Conservation (phyloP, 2,329 filamentous ascomycete genomes). For the Alternaria metachromatica region DNA sequence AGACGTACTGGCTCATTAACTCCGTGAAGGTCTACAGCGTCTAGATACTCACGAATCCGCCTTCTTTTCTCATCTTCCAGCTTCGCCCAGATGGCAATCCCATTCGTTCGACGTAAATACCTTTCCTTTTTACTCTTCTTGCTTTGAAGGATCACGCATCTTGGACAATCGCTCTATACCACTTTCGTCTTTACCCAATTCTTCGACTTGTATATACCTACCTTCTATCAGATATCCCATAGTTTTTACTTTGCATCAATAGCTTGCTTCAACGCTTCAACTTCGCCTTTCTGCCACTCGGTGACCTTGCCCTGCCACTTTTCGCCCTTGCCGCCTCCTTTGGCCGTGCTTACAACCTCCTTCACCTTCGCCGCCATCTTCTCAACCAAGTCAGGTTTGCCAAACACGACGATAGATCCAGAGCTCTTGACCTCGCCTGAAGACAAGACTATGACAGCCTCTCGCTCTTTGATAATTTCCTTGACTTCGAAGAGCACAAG, state of each 20-base stretch:
- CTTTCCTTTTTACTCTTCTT: not conserved
- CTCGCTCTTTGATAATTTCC: slow-evolving; percentile 29
- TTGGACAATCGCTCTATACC: not conserved
- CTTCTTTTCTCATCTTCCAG: not conserved
- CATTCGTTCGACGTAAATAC: not conserved
- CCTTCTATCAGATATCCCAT: not conserved
- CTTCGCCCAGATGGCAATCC: not conserved
- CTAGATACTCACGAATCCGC: slow-evolving; percentile 8
- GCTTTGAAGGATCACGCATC: not conserved
- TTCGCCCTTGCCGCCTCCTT: slow-evolving; percentile 42
- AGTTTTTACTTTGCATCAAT: slow-evolving; percentile 19
- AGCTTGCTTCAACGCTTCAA: slow-evolving; percentile 33
- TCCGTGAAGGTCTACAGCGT: slow-evolving; percentile 49
- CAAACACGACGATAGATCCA: slow-evolving; percentile 38
- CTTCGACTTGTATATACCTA: not conserved
- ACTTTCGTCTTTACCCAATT: not conserved
- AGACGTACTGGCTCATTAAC: slow-evolving; percentile 50
- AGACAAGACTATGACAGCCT: slow-evolving; percentile 31
- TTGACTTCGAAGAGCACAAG: slow-evolving; percentile 36
- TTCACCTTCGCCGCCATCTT: slow-evolving; percentile 32
- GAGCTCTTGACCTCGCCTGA: slow-evolving; percentile 36
- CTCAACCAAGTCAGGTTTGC: slow-evolving; percentile 34
- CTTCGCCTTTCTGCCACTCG: slow-evolving; percentile 42
- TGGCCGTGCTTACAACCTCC: slow-evolving; percentile 32
- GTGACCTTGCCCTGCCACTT: slow-evolving; percentile 46